Percentiles rank a stretch among this genome's conserved stretches.
phyloP scores from a whole-genome alignment of 805 yeast species.

The Wickerhamomyces bisporus region DNA sequence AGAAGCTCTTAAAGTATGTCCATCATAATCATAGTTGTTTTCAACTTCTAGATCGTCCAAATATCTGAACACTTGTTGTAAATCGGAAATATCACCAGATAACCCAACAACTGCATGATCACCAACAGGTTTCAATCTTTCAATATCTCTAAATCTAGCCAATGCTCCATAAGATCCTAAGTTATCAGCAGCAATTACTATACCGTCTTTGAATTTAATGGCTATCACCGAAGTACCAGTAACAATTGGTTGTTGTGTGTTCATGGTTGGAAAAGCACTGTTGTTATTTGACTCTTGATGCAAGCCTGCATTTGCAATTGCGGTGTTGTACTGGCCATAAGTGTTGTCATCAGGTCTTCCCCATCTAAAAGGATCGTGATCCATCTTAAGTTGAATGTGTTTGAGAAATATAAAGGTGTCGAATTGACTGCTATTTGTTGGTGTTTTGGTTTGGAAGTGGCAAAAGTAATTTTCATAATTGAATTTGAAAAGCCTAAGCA shows the following conservation, averaged over 20 bases:
- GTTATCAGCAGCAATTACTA: slow-evolving; percentile 92
- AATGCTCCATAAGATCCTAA: slow-evolving; percentile 91
- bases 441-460: slow-evolving; percentile 2
- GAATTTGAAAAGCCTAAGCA: background rate
- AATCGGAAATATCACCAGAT: slow-evolving; percentile 91
- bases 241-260: slow-evolving; percentile 90
- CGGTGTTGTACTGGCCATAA: slow-evolving; percentile 75
- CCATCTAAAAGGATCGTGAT: slow-evolving; percentile 94
- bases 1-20: slow-evolving; percentile 71
- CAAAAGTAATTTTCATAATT: background rate
- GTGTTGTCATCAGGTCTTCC: slow-evolving; percentile 85
- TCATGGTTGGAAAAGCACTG: slow-evolving; percentile 62
- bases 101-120: slow-evolving; percentile 84
- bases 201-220: slow-evolving; percentile 84
- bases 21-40: slow-evolving; percentile 69
- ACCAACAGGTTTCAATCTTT: slow-evolving; percentile 83
- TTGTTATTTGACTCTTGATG: slow-evolving; percentile 4
- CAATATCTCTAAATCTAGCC: slow-evolving; percentile 78
- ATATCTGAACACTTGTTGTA: slow-evolving; percentile 73
- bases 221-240: slow-evolving; percentile 97
- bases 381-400: slow-evolving; percentile 51
- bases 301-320: slow-evolving; percentile 59
- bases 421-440: background rate
- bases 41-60: slow-evolving; percentile 77
- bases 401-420: background rate